Conservation (phyloP, 495 filamentous ascomycete genomes). For the Tuber borchii region DNA sequence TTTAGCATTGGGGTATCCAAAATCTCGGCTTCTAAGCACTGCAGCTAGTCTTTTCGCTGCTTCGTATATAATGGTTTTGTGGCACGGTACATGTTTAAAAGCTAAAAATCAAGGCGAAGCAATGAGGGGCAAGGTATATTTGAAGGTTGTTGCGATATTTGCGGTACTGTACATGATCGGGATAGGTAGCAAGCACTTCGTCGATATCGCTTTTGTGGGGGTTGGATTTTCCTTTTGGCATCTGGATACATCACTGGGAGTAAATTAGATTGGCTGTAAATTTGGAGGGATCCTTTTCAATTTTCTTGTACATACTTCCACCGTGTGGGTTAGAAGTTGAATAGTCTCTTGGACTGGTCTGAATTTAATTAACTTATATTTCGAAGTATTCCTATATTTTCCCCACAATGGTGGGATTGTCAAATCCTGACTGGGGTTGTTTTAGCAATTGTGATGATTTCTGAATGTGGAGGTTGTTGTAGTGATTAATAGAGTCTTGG, state of each 20-base stretch:
- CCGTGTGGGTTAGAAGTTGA: not conserved
- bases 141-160: too few relatives aligned
- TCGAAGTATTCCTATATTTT: not conserved
- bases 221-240: not conserved
- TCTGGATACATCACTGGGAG: not conserved
- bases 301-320: not conserved
- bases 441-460: not conserved
- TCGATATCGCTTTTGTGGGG: not conserved
- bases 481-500: not conserved
- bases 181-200: not conserved
- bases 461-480: not conserved
- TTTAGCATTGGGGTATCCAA: slow-evolving; percentile 29
- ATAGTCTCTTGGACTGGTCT: not conserved
- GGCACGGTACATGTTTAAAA: too few relatives aligned
- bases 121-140: too few relatives aligned
- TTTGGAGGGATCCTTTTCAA: not conserved
- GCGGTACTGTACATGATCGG: too few relatives aligned
- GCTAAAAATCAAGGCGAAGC: too few relatives aligned
- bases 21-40: not conserved
- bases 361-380: slow-evolving; percentile 4
- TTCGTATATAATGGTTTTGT: not conserved
- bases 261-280: not conserved
- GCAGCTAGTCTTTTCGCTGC: not conserved
- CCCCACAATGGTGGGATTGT: not conserved
- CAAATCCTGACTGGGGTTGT: not conserved